Conservation (phyloP, 306 rosid species). For the Abrus precatorius region DNA sequence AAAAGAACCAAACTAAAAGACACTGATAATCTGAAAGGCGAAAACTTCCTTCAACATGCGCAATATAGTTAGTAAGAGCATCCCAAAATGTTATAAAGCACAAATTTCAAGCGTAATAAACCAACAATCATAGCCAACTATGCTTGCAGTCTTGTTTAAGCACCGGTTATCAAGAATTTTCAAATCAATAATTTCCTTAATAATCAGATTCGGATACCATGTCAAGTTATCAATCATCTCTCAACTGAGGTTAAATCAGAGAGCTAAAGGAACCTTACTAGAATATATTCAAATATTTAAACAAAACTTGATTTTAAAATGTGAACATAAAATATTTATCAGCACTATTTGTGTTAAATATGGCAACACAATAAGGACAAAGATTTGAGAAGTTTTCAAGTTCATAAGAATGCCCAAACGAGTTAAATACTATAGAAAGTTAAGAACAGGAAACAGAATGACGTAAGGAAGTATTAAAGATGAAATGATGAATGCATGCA, state of each 20-base stretch:
- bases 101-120: not conserved
- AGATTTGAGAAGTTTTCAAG: slow-evolving; percentile 8
- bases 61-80: slow-evolving; percentile 5
- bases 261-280: slow-evolving; percentile 7
- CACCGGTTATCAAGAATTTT: not conserved
- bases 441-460: not conserved
- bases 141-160: not conserved
- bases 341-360: not conserved
- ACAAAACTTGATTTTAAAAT: slow-evolving; percentile 1
- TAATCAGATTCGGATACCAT: not conserved
- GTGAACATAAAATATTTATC: not conserved
- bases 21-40: not conserved
- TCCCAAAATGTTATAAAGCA: not conserved
- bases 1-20: slow-evolving; percentile 30
- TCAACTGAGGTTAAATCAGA: not conserved
- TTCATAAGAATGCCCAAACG: slow-evolving; percentile 17
- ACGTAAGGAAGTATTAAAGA: slow-evolving; percentile 25
- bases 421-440: not conserved
- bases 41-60: slow-evolving; percentile 3
- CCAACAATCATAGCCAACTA: not conserved
- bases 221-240: not conserved
- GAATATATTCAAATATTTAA: slow-evolving; percentile 1
- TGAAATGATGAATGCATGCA: slow-evolving; percentile 37
- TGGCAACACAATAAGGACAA: slow-evolving; percentile 16
- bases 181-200: not conserved